Evolutionary conservation across 1,139 yeast species (phyloP), one percentile per base, ranked within the genome.

Genomic region (Wickerhamomyces sp.): DNA sequence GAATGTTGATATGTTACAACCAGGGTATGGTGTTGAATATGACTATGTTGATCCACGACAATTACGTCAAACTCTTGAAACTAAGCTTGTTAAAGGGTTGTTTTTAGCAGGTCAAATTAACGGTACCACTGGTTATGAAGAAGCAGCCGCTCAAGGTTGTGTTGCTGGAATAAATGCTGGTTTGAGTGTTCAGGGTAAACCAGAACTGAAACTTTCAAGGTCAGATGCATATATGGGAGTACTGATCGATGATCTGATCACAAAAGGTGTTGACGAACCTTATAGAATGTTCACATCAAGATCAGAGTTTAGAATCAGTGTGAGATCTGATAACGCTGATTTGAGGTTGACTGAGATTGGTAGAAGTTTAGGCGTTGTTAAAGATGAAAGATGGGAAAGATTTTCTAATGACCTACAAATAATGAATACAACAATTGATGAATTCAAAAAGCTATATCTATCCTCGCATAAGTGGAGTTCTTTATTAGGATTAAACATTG

Each of bases 41-140:
- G 99, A 94, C 62, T 93, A 88, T 63, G 84, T 94, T 27, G 97
- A 93, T 60, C 99, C 99, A 3, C 74, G 96, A 51, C 97, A 91
- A 59, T 72, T 94, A 45, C 73, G 75, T 45, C 75, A 74, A 42
- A 86, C 95, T 0, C 65, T 94, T 40, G 96, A 93, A 61, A 89
- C 98, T 0, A 90, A 88, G 58, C 66, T 79, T 7, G 81, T 94
- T 1, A 68, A 74, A 15, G 98, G 98, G 0, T 67, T 94, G 38
- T 94, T 69, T 60, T 71, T 94, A 44, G 99, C 99, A 0, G 99
- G 99, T 1, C 99, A 94, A 65, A 94, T 94, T 38, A 94, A 94
- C 61, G 99, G 99, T 39, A 94, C 99, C 1, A 94, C 99, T 0
- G 99, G 99, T 0, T 94, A 94, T 58, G 99, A 94, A 67, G 99